These are phyloP conservation scores for Oryza officinalis DNA, from an alignment of 176 grass and related monocot genomes.

Conservation along the genomic window DNA sequence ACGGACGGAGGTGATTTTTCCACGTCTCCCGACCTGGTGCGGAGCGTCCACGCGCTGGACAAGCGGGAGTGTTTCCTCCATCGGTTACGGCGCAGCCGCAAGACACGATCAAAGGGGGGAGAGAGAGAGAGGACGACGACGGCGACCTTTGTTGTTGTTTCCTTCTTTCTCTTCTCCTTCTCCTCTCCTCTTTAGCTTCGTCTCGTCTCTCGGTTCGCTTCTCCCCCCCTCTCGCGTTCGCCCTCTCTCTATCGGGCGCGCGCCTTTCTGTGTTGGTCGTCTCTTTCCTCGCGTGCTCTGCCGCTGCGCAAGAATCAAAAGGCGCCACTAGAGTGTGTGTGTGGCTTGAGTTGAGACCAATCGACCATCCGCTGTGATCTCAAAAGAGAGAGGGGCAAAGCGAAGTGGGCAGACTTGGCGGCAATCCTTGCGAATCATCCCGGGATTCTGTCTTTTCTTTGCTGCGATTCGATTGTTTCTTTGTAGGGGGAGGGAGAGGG, in stretches of 20 bases:
- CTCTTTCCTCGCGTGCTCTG: constrained; percentile 72
- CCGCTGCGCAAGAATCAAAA: constrained; percentile 43
- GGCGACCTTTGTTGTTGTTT: not conserved
- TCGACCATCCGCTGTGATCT: constrained; percentile 20
- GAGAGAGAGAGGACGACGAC: not conserved
- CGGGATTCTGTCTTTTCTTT: constrained; percentile 15
- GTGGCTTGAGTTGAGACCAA: not conserved
- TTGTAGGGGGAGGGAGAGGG: not conserved
- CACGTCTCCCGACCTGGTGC: constrained; percentile 11
- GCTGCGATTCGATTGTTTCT: constrained; percentile 32
- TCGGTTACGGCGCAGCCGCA: constrained; percentile 29
- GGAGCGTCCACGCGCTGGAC: not conserved
- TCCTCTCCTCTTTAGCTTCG: not conserved
- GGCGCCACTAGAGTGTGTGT: constrained; percentile 5
- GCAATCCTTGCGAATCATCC: constrained; percentile 43
- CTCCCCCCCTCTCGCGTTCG: not conserved
- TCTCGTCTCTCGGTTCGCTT: constrained; percentile 1
- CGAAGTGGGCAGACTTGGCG: not conserved
- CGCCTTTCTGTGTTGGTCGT: constrained; percentile 26
- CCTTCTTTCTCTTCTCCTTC: not conserved
- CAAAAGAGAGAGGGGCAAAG: constrained; percentile 20
- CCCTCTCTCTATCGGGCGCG: not conserved
- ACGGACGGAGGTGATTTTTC: not conserved
- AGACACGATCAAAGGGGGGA: not conserved
- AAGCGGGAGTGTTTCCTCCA: not conserved